Evolutionary conservation across 176 grass and related monocot species (phyloP).

Genomic region (Alopecurus myosuroides): DNA sequence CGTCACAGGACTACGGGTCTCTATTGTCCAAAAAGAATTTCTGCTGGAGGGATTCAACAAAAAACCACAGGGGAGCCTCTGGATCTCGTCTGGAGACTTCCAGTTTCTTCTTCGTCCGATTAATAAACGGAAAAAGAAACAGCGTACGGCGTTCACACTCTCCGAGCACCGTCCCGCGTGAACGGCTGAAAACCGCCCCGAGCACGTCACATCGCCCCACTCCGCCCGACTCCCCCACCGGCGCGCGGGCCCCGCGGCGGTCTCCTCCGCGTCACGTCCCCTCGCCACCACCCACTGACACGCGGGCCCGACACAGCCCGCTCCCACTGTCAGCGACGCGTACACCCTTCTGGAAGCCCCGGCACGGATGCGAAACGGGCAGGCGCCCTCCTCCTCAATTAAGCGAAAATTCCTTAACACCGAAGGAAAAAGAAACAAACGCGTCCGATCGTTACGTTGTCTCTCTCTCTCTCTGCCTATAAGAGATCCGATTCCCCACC

Average conservation of each 20-base stretch:
- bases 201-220: neutral
- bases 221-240: neutral
- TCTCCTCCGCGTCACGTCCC: neutral
- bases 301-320: accelerated
- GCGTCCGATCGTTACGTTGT: neutral
- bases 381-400: neutral
- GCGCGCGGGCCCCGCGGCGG: neutral
- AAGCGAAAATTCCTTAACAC: slow-evolving; percentile 19
- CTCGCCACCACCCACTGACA: neutral
- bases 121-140: neutral
- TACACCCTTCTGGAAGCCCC: slow-evolving; percentile 18
- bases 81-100: neutral
- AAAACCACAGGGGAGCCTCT: no score
- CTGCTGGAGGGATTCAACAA: neutral
- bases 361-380: neutral
- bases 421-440: slow-evolving; percentile 20
- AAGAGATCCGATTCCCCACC: neutral
- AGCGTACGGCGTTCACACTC: neutral
- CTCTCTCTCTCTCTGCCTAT: neutral
- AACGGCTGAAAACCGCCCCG: neutral
- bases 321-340: neutral
- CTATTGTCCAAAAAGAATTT: neutral
- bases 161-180: neutral
- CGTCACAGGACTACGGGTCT: neutral
- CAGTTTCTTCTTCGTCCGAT: neutral